These are phyloP conservation scores for Backusella australiensis DNA, from an alignment of 192 early-diverging fungal genomes.

Conservation along the genomic window DNA sequence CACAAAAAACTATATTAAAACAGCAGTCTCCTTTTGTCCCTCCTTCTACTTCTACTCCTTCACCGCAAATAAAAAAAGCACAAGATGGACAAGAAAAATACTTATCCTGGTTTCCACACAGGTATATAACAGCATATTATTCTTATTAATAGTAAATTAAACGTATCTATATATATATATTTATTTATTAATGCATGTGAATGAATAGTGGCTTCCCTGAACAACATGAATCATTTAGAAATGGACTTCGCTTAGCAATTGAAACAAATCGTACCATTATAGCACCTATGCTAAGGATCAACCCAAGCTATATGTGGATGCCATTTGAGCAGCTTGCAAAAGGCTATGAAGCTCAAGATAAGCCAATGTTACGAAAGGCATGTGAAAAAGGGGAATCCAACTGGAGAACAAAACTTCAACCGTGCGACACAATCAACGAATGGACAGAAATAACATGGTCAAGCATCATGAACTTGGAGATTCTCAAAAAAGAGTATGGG, in stretches of 20 bases:
- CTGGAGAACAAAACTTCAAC: not conserved
- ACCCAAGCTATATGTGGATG: constrained; percentile 10
- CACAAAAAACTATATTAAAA: constrained; percentile 1
- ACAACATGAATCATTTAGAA: constrained; percentile 27
- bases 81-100: constrained; percentile 6
- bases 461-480: constrained; percentile 13
- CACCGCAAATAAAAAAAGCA: not conserved
- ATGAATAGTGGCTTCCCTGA: constrained; percentile 17
- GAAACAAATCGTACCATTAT: constrained; percentile 27
- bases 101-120: constrained; percentile 14
- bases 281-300: constrained; percentile 17
- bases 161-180: not conserved
- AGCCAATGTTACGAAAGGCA: not conserved
- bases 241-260: constrained; percentile 19
- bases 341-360: constrained; percentile 25
- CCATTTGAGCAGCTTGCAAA: constrained; percentile 13
- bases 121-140: not conserved
- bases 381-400: not conserved
- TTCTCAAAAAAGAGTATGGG: constrained; percentile 10
- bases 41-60: not conserved
- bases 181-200: not conserved
- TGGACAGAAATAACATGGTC: constrained; percentile 29
- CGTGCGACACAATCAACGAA: constrained; percentile 7
- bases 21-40: not conserved
- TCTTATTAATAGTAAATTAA: not conserved